Base-by-base conservation (phyloP, 371 early-diverging fungal genomes). In the Apophysomyces sp. region DNA sequence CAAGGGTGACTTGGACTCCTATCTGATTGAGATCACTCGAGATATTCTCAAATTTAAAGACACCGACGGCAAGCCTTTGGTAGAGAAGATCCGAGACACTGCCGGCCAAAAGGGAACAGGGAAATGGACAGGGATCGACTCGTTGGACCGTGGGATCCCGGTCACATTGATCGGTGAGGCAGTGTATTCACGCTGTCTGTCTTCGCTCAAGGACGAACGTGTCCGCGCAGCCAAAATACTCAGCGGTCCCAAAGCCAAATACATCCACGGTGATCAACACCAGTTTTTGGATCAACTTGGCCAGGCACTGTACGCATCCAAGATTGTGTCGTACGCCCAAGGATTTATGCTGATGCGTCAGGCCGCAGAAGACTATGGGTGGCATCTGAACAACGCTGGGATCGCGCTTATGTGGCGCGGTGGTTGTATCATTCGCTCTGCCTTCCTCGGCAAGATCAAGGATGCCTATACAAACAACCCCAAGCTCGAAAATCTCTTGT, bases 101-200 rank as follows among this genome's bases (percentile, higher is more conserved):
- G 98, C 99, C 65, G 98, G 97, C 55, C 98, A 96, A 89, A 99
- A 99, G 88, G 99, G 99, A 63, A 99, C 99, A 31, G 99, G 99
- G 63, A 97, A 96, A 82, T 98, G 97, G 98, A 98, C 98, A 49
- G 98, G 94, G 65, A 89, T 95, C 65, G 91, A 95, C 32, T 91
- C 98, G 31, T 86, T 99, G 36, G 98, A 98, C 81, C 83, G 88
- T 52, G 96, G 96, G 66, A 90, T 92, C 66, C 97, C 98, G 29
- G 94, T 96, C 57, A 97, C 98, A 30, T 81, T 98, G 67, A 97
- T 99, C 59, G 95, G 95, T 71, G 99, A 98, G 80, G 97, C 99
- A 54, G 99, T 99, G 65, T 98, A 94, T 77, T 86, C 99, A 40
- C 95, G 99, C 65, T 94, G 96, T 80, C 81, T 99, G 58, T 98